A percentile compares a stretch with the other conserved stretches of the same genome.
Conservation (phyloP, 371 early-diverging fungal genomes). For the Mucor indicus region DNA sequence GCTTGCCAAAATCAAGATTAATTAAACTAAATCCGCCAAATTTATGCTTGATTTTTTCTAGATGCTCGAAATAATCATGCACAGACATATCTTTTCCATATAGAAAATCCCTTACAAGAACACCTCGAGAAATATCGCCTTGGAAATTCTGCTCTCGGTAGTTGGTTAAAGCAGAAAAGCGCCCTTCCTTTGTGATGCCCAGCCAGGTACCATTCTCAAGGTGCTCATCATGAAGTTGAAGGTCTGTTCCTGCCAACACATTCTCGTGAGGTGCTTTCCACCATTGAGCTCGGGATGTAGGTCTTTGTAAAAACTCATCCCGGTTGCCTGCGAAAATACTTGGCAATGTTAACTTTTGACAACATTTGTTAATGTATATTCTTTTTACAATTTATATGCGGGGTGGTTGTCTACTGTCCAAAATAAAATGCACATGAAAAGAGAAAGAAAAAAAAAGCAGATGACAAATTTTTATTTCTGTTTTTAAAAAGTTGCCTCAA, state of each 20-base stretch:
- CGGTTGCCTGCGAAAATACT: slow-evolving; percentile 64
- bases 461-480: no score
- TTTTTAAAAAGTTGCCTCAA: no score
- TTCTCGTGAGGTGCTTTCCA: slow-evolving; percentile 44
- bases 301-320: slow-evolving; percentile 54
- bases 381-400: slow-evolving; percentile 49
- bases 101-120: slow-evolving; percentile 46
- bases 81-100: slow-evolving; percentile 8
- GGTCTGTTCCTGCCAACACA: slow-evolving; percentile 43
- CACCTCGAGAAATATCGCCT: slow-evolving; percentile 51
- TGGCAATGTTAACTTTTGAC: neutral
- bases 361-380: neutral
- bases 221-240: slow-evolving; percentile 17
- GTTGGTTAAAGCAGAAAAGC: slow-evolving; percentile 58
- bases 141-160: slow-evolving; percentile 45
- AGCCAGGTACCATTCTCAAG: slow-evolving; percentile 56
- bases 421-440: slow-evolving; percentile 56
- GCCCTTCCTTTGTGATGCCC: slow-evolving; percentile 51
- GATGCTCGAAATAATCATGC: slow-evolving; percentile 19
- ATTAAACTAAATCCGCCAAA: slow-evolving; percentile 57
- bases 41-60: slow-evolving; percentile 14
- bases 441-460: no score
- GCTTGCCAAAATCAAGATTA: slow-evolving; percentile 38
- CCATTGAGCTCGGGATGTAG: slow-evolving; percentile 51
- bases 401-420: slow-evolving; percentile 56